A percentile compares a stretch with the other conserved stretches of the same genome.
These are phyloP conservation scores for Leishmania gerbilli DNA, from an alignment of 208 protist genomes.

Conservation along the genomic window DNA sequence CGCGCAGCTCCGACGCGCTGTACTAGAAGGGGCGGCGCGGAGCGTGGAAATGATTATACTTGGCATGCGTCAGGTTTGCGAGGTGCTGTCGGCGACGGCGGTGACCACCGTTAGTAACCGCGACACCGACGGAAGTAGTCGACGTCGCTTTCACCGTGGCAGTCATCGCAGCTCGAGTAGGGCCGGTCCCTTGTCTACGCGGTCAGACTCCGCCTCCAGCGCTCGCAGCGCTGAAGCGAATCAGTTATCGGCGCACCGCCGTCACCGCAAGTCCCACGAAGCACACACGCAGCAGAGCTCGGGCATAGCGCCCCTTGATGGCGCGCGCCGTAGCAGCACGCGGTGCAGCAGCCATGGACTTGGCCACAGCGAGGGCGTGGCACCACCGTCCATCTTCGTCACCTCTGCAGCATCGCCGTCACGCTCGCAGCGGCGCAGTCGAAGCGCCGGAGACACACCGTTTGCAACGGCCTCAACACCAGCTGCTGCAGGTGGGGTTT, in stretches of 20 bases:
- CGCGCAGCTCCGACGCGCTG: constrained; percentile 12
- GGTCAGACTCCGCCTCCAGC: neutral
- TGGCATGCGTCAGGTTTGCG: constrained; percentile 28
- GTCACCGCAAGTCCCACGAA: neutral
- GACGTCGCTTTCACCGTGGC: neutral
- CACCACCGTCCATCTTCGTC: neutral
- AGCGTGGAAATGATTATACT: constrained; percentile 22
- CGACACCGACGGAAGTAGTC: neutral
- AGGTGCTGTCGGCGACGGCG: constrained; percentile 3
- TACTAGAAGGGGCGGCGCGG: constrained; percentile 19
- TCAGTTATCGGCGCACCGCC: neutral
- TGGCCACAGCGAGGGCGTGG: neutral
- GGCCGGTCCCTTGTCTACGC: neutral
- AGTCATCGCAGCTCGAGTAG: neutral
- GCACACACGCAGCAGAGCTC: neutral
- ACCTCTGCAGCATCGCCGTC: neutral
- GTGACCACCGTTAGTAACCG: neutral
- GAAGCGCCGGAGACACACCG: neutral
- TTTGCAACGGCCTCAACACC: neutral
- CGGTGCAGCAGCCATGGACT: neutral
- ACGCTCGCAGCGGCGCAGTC: neutral
- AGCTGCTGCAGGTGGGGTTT: neutral
- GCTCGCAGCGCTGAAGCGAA: neutral
- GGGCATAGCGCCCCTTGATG: neutral
- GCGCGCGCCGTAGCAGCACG: neutral